Percentiles rank a stretch among this genome's conserved stretches.
These are phyloP conservation scores for Podaxis sp. DNA, from an alignment of 768 basidiomycete genomes.

Conservation along the genomic window DNA sequence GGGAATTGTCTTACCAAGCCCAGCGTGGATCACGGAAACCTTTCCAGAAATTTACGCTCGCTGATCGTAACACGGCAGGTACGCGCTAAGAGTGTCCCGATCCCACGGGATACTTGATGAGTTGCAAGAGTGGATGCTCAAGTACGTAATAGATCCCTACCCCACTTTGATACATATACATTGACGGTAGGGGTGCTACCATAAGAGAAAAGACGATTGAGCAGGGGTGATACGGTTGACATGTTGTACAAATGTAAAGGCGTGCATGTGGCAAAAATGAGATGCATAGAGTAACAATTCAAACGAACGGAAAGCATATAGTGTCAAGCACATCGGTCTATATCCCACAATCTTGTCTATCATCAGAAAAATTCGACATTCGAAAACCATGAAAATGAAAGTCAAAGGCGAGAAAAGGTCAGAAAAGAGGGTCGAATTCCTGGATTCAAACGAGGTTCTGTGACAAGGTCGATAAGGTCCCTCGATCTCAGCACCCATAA, in stretches of 20 bases:
- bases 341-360: conserved; percentile 2
- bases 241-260: conserved; percentile 10
- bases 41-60: no score
- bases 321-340: not conserved
- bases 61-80: no score
- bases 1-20: no score
- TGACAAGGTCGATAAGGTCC: not conserved
- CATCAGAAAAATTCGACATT: not conserved
- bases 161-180: no score
- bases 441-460: conserved; percentile 3
- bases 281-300: not conserved
- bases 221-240: conserved; percentile 8
- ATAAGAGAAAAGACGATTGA: conserved; percentile 27
- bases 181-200: no score
- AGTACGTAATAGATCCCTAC: no score
- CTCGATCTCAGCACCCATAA: not conserved
- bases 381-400: not conserved
- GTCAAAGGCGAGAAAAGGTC: not conserved
- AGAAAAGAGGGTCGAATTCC: not conserved
- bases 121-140: no score
- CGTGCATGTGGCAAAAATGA: conserved; percentile 9
- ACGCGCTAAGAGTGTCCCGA: no score
- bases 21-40: no score
- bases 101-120: no score
- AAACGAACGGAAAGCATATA: not conserved